phyloP scores from a whole-genome alignment of 2,329 filamentous ascomycete genomes.

The Chaetomiaceae sp. region DNA sequence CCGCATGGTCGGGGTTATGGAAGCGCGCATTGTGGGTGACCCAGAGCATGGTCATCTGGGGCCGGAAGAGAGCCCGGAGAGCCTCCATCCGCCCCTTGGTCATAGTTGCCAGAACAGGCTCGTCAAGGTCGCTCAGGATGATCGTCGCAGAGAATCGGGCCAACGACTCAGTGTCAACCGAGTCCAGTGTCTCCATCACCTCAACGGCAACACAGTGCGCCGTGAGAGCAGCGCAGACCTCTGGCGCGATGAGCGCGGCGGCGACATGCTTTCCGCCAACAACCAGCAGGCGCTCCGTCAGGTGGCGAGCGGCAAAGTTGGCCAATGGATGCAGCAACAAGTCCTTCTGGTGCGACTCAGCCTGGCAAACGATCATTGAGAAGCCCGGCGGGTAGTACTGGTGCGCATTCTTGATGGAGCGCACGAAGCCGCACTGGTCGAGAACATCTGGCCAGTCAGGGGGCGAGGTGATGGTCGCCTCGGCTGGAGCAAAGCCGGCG shows the following conservation, averaged over 20 bases:
- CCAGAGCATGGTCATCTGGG: constrained; percentile 29
- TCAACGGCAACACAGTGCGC: constrained; percentile 20
- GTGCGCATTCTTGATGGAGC: constrained; percentile 28
- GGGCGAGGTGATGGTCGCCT: constrained; percentile 19
- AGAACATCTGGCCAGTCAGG: constrained; percentile 32
- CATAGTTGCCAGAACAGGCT: constrained; percentile 31
- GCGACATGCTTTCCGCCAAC: constrained; percentile 26
- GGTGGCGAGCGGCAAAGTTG: not conserved
- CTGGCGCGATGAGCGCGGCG: constrained; percentile 17
- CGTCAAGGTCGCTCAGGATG: constrained; percentile 33
- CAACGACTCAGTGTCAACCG: constrained; percentile 20
- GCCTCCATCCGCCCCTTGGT: constrained; percentile 27
- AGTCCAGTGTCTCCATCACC: constrained; percentile 24
- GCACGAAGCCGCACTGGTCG: constrained; percentile 30
- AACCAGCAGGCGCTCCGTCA: constrained; percentile 29
- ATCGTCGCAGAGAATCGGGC: constrained; percentile 29
- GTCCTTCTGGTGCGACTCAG: constrained; percentile 23
- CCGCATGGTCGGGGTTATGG: constrained; percentile 26
- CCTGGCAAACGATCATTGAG: constrained; percentile 34
- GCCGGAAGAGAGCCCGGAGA: constrained; percentile 24
- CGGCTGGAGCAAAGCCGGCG: not conserved
- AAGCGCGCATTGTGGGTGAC: constrained; percentile 23
- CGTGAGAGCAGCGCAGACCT: constrained; percentile 21
- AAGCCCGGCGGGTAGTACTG: constrained; percentile 31
- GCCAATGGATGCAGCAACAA: constrained; percentile 18